Evolutionary conservation across 176 grass and related monocot genomes (phyloP), one percentile per base, ranked within the genome.

Genomic region (Raddia distichophylla): DNA sequence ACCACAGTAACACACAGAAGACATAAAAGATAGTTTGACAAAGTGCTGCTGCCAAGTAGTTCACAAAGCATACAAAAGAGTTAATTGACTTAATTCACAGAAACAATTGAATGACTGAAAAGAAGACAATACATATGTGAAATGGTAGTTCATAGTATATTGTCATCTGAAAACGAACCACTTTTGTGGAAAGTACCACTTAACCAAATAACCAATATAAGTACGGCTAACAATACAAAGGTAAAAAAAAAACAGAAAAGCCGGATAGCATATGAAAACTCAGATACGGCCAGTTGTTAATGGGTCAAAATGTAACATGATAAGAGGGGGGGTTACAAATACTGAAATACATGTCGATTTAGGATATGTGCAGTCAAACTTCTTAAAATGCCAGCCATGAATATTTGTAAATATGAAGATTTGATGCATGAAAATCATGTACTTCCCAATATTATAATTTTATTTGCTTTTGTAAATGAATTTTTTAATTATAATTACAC

Each of bases 291-390:
- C 35, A 16, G 3, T 35, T 71, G 46, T 32, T 10, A 11, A 62
- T 71, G 46, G 13, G 46, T 37, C 56, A 44, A 71, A 14, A 82
- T 48, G 56, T 42, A 18, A 54, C 67, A n/a, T n/a, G n/a, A n/a
- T n/a, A n/a, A n/a, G n/a, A n/a, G n/a, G n/a, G n/a, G n/a, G n/a
- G n/a, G n/a, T n/a, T n/a, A n/a, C n/a, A n/a, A n/a, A n/a, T n/a
- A n/a, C n/a, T n/a, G n/a, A n/a, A n/a, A 40, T 40, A 40, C 37
- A 40, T 4, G 37, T 40, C 37, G 37, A 40, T 40, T 40, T 40
- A 40, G 37, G 37, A 40, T 40, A 40, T 4, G 37, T 40, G 37
- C 37, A 40, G 37, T 40, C 37, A 40, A 40, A 40, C 3, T 40
- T 40, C 37, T 40, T 40, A 40, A 40, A 40, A 40, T 40, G 2